Conservation (phyloP, 1,139 yeast species). For the Blastobotrys petasosporus region DNA sequence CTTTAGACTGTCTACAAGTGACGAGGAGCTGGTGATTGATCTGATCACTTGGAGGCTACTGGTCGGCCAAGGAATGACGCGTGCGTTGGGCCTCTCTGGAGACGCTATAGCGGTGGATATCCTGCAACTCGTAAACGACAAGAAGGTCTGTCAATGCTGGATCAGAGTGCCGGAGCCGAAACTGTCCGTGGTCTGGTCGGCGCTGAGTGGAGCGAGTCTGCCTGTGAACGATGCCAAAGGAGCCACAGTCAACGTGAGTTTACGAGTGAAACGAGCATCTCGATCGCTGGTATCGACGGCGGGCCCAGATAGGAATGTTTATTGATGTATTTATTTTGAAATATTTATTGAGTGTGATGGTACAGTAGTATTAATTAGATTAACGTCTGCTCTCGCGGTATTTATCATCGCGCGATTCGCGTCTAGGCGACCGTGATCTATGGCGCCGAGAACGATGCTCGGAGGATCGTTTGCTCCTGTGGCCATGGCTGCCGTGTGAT, state of each 20-base stretch:
- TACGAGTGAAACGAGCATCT: slow-evolving; percentile 26
- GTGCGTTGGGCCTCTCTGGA: slow-evolving; percentile 40
- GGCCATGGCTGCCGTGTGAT: too few relatives aligned
- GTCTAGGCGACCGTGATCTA: neutral
- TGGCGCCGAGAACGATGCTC: neutral
- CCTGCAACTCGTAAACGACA: slow-evolving; percentile 24
- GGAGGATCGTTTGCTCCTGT: neutral
- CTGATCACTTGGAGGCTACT: slow-evolving; percentile 40
- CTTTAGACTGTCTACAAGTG: neutral
- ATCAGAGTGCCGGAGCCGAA: slow-evolving; percentile 26
- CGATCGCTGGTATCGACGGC: slow-evolving; percentile 22
- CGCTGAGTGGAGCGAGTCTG: slow-evolving; percentile 22
- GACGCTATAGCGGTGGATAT: slow-evolving; percentile 41
- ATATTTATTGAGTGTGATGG: neutral
- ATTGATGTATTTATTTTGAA: slow-evolving; percentile 1
- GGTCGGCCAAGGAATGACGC: slow-evolving; percentile 33
- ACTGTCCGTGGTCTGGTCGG: slow-evolving; percentile 24
- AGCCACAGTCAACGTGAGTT: slow-evolving; percentile 17
- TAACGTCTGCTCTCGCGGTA: slow-evolving; percentile 1
- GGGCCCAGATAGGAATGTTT: slow-evolving; percentile 18
- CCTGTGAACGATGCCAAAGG: slow-evolving; percentile 1
- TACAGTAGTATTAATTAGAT: neutral
- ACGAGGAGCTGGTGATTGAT: slow-evolving; percentile 27
- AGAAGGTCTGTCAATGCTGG: slow-evolving; percentile 16
- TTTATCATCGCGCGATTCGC: neutral